These are phyloP conservation scores for Barnettozyma vustinii DNA, from an alignment of 805 yeast genomes.

Conservation along the genomic window DNA sequence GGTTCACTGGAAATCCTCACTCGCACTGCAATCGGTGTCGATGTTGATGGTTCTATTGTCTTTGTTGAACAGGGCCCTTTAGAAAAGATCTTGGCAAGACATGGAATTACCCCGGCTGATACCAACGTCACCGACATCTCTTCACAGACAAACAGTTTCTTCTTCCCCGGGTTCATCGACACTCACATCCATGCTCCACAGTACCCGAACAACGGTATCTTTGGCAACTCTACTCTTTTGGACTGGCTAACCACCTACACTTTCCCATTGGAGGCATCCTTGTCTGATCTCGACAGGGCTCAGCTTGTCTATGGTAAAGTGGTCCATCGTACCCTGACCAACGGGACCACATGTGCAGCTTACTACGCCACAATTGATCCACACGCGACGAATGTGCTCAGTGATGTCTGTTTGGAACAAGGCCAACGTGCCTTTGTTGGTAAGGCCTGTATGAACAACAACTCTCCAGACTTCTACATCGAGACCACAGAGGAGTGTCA, in stretches of 20 bases:
- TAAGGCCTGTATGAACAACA: slow-evolving; percentile 88
- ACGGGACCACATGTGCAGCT: slow-evolving; percentile 90
- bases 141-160: slow-evolving; percentile 43
- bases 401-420: slow-evolving; percentile 53
- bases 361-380: slow-evolving; percentile 88
- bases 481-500: slow-evolving; percentile 55
- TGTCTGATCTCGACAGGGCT: slow-evolving; percentile 52
- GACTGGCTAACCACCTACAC: slow-evolving; percentile 90
- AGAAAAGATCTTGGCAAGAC: slow-evolving; percentile 8
- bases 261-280: slow-evolving; percentile 78
- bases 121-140: slow-evolving; percentile 23
- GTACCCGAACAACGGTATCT: slow-evolving; percentile 76
- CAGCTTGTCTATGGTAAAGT: slow-evolving; percentile 57
- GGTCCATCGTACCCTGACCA: slow-evolving; percentile 58
- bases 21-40: slow-evolving; percentile 58
- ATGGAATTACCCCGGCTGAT: slow-evolving; percentile 18
- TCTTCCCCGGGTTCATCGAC: slow-evolving; percentile 79
- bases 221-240: slow-evolving; percentile 76
- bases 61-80: slow-evolving; percentile 22
- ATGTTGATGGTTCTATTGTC: slow-evolving; percentile 36
- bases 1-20: slow-evolving; percentile 51
- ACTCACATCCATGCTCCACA: slow-evolving; percentile 86
- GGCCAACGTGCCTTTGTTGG: slow-evolving; percentile 93
- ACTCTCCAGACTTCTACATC: slow-evolving; percentile 66
- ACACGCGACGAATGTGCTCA: slow-evolving; percentile 69